Conservation (phyloP, 2,329 filamentous ascomycete species). For the Penicillium sp. region DNA sequence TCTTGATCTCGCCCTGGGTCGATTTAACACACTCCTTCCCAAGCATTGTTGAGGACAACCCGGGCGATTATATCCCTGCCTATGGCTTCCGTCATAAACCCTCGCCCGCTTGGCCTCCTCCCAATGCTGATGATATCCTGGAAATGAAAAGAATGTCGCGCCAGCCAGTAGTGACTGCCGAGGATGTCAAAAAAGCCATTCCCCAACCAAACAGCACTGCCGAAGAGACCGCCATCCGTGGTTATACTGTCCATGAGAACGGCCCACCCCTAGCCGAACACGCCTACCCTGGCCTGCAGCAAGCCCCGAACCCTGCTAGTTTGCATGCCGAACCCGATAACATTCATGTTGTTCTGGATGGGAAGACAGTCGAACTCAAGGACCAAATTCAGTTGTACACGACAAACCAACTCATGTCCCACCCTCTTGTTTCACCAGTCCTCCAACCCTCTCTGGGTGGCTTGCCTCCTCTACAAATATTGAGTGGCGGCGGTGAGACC, state of each 20-base stretch:
- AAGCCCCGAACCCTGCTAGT: slow-evolving; percentile 15
- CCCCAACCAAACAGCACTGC: slow-evolving; percentile 21
- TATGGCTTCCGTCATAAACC: slow-evolving; percentile 89
- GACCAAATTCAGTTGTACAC: slow-evolving; percentile 91
- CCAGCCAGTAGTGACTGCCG: slow-evolving; percentile 37
- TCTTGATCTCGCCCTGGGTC: slow-evolving; percentile 93
- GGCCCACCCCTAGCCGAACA: slow-evolving; percentile 11
- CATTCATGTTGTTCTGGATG: slow-evolving; percentile 69
- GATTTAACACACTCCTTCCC: slow-evolving; percentile 95
- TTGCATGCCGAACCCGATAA: slow-evolving; percentile 32
- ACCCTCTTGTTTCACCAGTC: slow-evolving; percentile 86
- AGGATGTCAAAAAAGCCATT: slow-evolving; percentile 21
- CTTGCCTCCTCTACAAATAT: slow-evolving; percentile 79
- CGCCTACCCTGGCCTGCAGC: slow-evolving; percentile 25
- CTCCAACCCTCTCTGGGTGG: slow-evolving; percentile 87
- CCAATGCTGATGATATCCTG: slow-evolving; percentile 70
- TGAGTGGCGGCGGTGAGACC: slow-evolving; percentile 84
- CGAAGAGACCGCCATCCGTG: slow-evolving; percentile 34
- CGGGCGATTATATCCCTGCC: slow-evolving; percentile 82
- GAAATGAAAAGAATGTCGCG: slow-evolving; percentile 49
- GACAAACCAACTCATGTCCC: slow-evolving; percentile 77
- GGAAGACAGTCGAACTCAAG: slow-evolving; percentile 68
- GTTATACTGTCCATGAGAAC: slow-evolving; percentile 27
- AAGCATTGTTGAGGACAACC: slow-evolving; percentile 70
- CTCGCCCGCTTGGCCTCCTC: slow-evolving; percentile 87